A percentile compares a stretch with the other conserved stretches of the same genome.
Evolutionary conservation across 306 rosid genomes (phyloP).

Genomic region (Hylodesmum podocarpum): DNA sequence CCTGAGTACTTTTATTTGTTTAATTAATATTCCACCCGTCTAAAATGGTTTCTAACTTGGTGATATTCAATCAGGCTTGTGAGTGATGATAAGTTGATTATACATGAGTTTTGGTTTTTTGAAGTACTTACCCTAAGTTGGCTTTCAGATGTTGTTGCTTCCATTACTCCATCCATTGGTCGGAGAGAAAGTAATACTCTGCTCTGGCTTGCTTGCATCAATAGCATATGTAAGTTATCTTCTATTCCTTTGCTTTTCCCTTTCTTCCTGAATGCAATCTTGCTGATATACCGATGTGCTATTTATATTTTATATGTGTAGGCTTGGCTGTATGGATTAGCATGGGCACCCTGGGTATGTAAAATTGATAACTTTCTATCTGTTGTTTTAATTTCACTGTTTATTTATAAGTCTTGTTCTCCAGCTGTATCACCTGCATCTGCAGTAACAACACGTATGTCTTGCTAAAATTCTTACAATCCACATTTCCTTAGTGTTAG

Average conservation of each 20-base stretch:
- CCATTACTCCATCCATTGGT: constrained; percentile 78
- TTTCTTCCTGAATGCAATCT: not conserved
- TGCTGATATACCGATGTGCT: not conserved
- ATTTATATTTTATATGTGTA: constrained; percentile 20
- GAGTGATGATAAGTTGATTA: not conserved
- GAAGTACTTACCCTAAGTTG: not conserved
- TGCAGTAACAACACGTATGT: not conserved
- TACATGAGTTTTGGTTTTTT: not conserved
- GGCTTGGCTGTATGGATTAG: constrained; percentile 82
- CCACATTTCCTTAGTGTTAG: not conserved
- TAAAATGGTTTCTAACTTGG: not conserved
- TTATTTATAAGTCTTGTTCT: not conserved
- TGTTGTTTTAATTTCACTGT: not conserved
- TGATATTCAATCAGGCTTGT: not conserved
- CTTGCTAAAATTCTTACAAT: too few species aligned
- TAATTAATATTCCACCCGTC: not conserved
- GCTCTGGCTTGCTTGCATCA: constrained; percentile 70
- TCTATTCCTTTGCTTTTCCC: not conserved
- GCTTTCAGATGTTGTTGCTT: constrained; percentile 65
- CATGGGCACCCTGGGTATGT: constrained; percentile 90
- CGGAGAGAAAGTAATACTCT: constrained; percentile 75
- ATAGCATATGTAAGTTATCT: constrained; percentile 70
- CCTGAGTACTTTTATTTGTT: not conserved
- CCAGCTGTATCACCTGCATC: not conserved
- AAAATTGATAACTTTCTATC: not conserved